A percentile compares a stretch with the other conserved stretches of the same genome.
These are phyloP conservation scores for Castanospermum australe DNA, from an alignment of 306 rosid species.

Conservation along the genomic window DNA sequence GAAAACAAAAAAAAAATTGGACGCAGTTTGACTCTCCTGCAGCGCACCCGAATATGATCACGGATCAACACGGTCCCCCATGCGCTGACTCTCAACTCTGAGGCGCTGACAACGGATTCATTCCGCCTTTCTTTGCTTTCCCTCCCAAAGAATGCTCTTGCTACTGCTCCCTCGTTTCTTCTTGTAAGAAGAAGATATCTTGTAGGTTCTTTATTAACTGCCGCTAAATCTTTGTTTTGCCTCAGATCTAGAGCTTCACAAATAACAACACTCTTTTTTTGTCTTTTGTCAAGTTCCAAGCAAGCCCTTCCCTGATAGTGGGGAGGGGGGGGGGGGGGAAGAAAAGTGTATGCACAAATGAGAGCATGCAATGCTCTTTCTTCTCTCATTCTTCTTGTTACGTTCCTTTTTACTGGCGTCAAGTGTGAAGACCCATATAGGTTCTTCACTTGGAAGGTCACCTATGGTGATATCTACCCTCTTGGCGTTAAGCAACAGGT, in stretches of 20 bases:
- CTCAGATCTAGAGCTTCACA: neutral
- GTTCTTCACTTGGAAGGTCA: slow-evolving; percentile 61
- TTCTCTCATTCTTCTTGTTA: slow-evolving; percentile 31
- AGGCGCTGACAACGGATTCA: neutral
- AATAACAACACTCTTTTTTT: neutral
- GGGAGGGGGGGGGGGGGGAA: neutral
- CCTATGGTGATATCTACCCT: slow-evolving; percentile 62
- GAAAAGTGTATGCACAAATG: slow-evolving; percentile 1
- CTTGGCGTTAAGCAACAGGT: slow-evolving; percentile 76
- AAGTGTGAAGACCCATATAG: slow-evolving; percentile 65
- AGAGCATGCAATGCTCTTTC: neutral
- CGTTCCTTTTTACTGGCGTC: slow-evolving; percentile 26
- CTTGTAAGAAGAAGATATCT: too few relatives aligned
- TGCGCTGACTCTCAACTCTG: neutral
- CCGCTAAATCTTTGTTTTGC: neutral
- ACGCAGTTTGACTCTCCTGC: too few relatives aligned
- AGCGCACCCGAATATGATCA: too few relatives aligned
- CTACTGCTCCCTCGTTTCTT: too few relatives aligned
- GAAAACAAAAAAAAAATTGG: too few relatives aligned
- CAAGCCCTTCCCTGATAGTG: too few relatives aligned
- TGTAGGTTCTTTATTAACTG: neutral
- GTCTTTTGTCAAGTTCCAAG: neutral
- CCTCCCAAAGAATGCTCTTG: neutral
- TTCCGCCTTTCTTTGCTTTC: neutral
- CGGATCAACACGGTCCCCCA: neutral